phyloP scores from a whole-genome alignment of 768 basidiomycete species.

The Trametes sanguinea region DNA sequence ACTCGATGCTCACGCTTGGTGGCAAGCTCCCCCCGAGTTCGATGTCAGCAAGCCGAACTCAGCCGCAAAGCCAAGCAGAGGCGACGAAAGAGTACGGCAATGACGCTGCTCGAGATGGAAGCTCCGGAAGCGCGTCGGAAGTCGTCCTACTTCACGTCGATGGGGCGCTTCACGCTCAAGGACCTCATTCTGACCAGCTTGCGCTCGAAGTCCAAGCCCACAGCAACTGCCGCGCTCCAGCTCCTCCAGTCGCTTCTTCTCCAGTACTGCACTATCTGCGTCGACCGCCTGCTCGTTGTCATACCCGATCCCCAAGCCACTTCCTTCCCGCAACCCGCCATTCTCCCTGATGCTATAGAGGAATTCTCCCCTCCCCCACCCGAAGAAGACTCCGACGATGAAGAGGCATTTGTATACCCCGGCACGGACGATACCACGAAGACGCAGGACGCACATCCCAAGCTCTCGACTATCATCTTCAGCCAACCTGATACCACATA shows the following conservation, averaged over 20 bases:
- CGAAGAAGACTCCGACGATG: conserved; percentile 45
- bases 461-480: conserved; percentile 34
- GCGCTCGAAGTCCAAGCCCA: conserved; percentile 61
- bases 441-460: conserved; percentile 4
- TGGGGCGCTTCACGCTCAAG: conserved; percentile 88
- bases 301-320: conserved; percentile 74
- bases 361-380: conserved; percentile 24
- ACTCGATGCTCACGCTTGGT: conserved; percentile 44
- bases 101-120: conserved; percentile 87
- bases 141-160: conserved; percentile 83
- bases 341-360: conserved; percentile 31
- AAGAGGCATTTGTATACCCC: conserved; percentile 54
- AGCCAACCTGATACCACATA: conserved; percentile 71
- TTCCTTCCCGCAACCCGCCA: conserved; percentile 63
- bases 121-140: conserved; percentile 69
- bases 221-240: conserved; percentile 77
- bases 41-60: conserved; percentile 33
- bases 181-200: conserved; percentile 85
- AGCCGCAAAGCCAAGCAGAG: conserved; percentile 51
- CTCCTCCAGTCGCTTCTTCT: conserved; percentile 75
- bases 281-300: conserved; percentile 70
- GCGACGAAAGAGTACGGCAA: conserved; percentile 82
- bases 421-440: conserved; percentile 36
- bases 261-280: conserved; percentile 63
- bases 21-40: conserved; percentile 35